Conservation (phyloP, 1,284 basidiomycete species). For the Ustilago loliicola region DNA sequence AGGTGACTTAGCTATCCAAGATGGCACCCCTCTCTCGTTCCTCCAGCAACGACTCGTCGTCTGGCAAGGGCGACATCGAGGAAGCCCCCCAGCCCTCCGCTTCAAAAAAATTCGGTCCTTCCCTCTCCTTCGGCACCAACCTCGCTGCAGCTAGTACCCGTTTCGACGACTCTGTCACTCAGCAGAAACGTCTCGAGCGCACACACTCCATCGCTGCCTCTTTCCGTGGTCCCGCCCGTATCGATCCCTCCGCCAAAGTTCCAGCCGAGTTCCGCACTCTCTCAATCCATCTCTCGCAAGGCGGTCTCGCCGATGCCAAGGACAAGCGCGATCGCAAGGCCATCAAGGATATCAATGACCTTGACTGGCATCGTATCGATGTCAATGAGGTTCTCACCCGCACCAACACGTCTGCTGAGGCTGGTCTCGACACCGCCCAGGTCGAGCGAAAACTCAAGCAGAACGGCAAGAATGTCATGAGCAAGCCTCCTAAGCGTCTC, state of each 20-base stretch:
- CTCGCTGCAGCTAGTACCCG: slow-evolving; percentile 18
- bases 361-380: slow-evolving; percentile 76
- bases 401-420: slow-evolving; percentile 72
- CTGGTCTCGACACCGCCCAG: slow-evolving; percentile 74
- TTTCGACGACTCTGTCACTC: slow-evolving; percentile 22
- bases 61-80: slow-evolving; percentile 23
- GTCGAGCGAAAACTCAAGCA: slow-evolving; percentile 73
- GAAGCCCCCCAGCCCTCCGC: not conserved
- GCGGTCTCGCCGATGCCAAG: slow-evolving; percentile 35
- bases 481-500: slow-evolving; percentile 73
- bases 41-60: slow-evolving; percentile 11
- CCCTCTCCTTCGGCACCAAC: slow-evolving; percentile 23
- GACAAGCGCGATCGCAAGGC: slow-evolving; percentile 32
- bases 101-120: slow-evolving; percentile 10
- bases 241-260: slow-evolving; percentile 42
- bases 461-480: slow-evolving; percentile 74
- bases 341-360: slow-evolving; percentile 45
- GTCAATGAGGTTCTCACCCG: slow-evolving; percentile 74
- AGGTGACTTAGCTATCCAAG: not conserved
- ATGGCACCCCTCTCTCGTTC: slow-evolving; percentile 20
- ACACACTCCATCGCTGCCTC: slow-evolving; percentile 37
- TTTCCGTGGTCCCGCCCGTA: slow-evolving; percentile 24
- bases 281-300: slow-evolving; percentile 56
- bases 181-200: slow-evolving; percentile 29
- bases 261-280: slow-evolving; percentile 63